phyloP scores from a whole-genome alignment of 176 grass and related monocot species.

The Puccinellia tenuiflora region DNA sequence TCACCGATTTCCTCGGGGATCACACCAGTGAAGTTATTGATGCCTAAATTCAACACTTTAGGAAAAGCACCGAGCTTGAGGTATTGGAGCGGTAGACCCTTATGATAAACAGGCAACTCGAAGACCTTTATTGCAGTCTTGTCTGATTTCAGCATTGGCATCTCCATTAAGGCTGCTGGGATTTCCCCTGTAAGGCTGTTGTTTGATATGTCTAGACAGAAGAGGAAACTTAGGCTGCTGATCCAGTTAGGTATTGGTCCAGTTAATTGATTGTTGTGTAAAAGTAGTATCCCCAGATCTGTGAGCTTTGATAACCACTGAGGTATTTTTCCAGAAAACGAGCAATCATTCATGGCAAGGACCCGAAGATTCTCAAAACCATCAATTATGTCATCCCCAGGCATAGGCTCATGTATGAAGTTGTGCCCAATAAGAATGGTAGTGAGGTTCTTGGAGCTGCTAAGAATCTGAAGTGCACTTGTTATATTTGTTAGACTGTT shows the following conservation, averaged over 20 bases:
- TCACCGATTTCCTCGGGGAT: not conserved
- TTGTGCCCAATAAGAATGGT: constrained; percentile 6
- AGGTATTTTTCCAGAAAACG: constrained; percentile 35
- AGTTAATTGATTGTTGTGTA: constrained; percentile 13
- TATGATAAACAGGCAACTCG: not conserved
- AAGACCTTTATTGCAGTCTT: not conserved
- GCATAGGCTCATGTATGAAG: constrained; percentile 26
- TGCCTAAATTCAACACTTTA: not conserved
- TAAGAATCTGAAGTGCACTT: too few species aligned
- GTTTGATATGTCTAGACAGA: constrained; percentile 33
- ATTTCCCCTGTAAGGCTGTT: constrained; percentile 29
- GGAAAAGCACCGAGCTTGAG: not conserved
- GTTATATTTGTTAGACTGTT: too few species aligned
- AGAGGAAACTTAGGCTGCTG: constrained; percentile 9
- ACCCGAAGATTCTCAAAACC: constrained; percentile 41
- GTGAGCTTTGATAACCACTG: constrained; percentile 25
- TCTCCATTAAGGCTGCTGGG: constrained; percentile 18
- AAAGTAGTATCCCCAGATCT: constrained; percentile 1
- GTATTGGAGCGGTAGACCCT: not conserved
- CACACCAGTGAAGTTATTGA: constrained; percentile 2
- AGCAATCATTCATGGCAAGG: constrained; percentile 3
- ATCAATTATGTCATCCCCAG: not conserved
- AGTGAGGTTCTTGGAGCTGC: too few species aligned
- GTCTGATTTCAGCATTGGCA: constrained; percentile 26
- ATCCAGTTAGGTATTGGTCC: constrained; percentile 37